A percentile compares a stretch with the other conserved stretches of the same genome.
These are phyloP conservation scores for Domatiomyces catenatus DNA, from an alignment of 2,329 filamentous ascomycete species.

Conservation along the genomic window DNA sequence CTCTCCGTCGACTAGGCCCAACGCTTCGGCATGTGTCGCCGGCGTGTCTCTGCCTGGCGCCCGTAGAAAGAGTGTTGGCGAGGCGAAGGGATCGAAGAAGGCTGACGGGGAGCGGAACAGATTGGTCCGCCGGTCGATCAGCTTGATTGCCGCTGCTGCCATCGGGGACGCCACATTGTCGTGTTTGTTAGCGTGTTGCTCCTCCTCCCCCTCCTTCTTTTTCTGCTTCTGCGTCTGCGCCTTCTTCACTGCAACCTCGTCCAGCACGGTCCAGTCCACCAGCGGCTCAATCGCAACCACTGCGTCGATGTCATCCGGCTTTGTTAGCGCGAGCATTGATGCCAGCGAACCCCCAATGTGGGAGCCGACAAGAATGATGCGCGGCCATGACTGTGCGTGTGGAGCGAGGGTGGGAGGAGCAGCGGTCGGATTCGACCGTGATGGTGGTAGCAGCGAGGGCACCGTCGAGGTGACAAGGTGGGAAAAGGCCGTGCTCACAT, in stretches of 20 bases:
- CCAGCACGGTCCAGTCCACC: conserved; percentile 22
- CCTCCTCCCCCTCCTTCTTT: conserved; percentile 9
- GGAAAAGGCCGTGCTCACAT: conserved; percentile 16
- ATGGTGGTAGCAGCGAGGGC: neutral
- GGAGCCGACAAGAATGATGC: conserved; percentile 21
- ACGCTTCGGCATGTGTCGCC: conserved; percentile 5
- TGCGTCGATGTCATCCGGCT: conserved; percentile 23
- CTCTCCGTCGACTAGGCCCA: conserved; percentile 4
- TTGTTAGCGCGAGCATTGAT: conserved; percentile 28
- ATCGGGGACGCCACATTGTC: neutral
- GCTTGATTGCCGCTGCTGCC: conserved; percentile 8
- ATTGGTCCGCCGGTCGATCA: conserved; percentile 22
- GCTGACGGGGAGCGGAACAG: conserved; percentile 25
- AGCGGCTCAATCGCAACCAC: conserved; percentile 21
- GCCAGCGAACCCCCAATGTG: conserved; percentile 28
- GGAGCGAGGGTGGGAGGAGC: neutral
- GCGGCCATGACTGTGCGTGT: conserved; percentile 1
- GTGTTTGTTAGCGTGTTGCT: conserved; percentile 5
- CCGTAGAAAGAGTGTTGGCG: conserved; percentile 28
- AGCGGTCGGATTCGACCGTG: neutral
- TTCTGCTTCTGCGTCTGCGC: neutral
- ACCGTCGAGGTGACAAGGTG: conserved; percentile 9
- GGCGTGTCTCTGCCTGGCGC: conserved; percentile 27
- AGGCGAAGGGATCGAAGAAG: conserved; percentile 31
- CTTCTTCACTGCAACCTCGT: conserved; percentile 19